Percentiles rank a stretch among this genome's conserved stretches.
Evolutionary conservation across 2,329 filamentous ascomycete species (phyloP).

Genomic region (Aspergillus versicolor): DNA sequence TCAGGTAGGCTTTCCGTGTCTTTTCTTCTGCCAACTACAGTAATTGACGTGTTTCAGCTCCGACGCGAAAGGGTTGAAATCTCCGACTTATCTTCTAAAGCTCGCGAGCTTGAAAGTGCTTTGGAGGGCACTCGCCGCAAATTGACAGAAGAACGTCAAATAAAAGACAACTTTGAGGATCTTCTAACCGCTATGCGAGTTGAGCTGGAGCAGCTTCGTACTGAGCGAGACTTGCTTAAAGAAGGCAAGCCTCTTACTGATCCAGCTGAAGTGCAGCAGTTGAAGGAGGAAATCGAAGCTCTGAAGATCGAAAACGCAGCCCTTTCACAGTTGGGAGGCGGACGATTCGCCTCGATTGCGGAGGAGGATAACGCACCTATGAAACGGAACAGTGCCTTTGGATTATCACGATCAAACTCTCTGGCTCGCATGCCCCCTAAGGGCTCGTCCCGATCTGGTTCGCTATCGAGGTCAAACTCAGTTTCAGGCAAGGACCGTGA

Average conservation of each 20-base stretch:
- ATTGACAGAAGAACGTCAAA: constrained; percentile 77
- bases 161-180: constrained; percentile 93
- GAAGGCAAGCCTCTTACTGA: constrained; percentile 76
- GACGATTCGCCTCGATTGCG: constrained; percentile 59
- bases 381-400: constrained; percentile 47
- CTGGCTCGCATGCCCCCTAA: constrained; percentile 56
- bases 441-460: constrained; percentile 45
- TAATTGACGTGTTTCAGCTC: constrained; percentile 30
- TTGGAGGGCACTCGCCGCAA: constrained; percentile 82
- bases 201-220: constrained; percentile 77
- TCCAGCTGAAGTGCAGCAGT: constrained; percentile 60
- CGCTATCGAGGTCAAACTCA: constrained; percentile 60
- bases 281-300: constrained; percentile 80
- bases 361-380: constrained; percentile 51
- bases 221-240: constrained; percentile 79
- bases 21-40: neutral
- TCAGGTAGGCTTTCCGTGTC: constrained; percentile 46
- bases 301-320: constrained; percentile 54
- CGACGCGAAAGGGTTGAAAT: constrained; percentile 55
- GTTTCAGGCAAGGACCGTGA: constrained; percentile 55
- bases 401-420: constrained; percentile 66
- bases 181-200: constrained; percentile 78
- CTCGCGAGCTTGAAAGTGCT: constrained; percentile 74
- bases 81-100: constrained; percentile 51
- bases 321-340: constrained; percentile 48